A percentile compares a stretch with the other conserved stretches of the same genome.
These are phyloP conservation scores for Starmera caribaea DNA, from an alignment of 805 yeast genomes.

Conservation along the genomic window DNA sequence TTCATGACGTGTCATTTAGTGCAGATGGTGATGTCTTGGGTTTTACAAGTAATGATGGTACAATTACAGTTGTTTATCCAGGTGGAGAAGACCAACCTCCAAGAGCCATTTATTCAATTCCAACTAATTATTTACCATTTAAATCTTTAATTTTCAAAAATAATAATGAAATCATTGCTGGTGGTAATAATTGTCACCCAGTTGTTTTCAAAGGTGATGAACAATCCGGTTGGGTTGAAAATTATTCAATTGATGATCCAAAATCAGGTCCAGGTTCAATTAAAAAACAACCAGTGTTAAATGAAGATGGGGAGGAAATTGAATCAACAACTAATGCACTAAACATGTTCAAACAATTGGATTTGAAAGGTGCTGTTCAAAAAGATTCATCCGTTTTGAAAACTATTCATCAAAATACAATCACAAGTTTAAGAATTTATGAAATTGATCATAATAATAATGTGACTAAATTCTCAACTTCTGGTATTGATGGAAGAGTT, in stretches of 20 bases:
- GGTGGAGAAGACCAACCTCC: slow-evolving; percentile 60
- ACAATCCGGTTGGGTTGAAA: slow-evolving; percentile 46
- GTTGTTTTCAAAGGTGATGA: slow-evolving; percentile 69
- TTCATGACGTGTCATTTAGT: slow-evolving; percentile 82
- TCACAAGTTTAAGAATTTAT: slow-evolving; percentile 53
- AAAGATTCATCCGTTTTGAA: slow-evolving; percentile 39
- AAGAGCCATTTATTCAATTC: slow-evolving; percentile 42
- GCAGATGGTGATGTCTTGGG: slow-evolving; percentile 73
- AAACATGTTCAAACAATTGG: slow-evolving; percentile 92
- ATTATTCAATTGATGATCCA: slow-evolving; percentile 35
- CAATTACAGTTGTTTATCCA: slow-evolving; percentile 75
- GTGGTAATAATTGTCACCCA: slow-evolving; percentile 90
- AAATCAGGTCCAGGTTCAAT: slow-evolving; percentile 15
- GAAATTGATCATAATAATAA: slow-evolving; percentile 32
- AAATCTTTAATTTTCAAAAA: slow-evolving; percentile 61
- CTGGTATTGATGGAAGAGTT: slow-evolving; percentile 88
- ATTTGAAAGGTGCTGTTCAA: slow-evolving; percentile 76
- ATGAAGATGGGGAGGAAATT: slow-evolving; percentile 35
- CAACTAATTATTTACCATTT: slow-evolving; percentile 72
- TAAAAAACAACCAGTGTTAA: slow-evolving; percentile 33
- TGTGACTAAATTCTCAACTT: slow-evolving; percentile 54
- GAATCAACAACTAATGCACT: slow-evolving; percentile 50
- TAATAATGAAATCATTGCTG: slow-evolving; percentile 65
- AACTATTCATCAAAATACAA: slow-evolving; percentile 88
- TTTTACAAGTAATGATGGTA: slow-evolving; percentile 78